Evolutionary conservation across 2,329 filamentous ascomycete species (phyloP).

Genomic region (Hymenoscyphus repandus): DNA sequence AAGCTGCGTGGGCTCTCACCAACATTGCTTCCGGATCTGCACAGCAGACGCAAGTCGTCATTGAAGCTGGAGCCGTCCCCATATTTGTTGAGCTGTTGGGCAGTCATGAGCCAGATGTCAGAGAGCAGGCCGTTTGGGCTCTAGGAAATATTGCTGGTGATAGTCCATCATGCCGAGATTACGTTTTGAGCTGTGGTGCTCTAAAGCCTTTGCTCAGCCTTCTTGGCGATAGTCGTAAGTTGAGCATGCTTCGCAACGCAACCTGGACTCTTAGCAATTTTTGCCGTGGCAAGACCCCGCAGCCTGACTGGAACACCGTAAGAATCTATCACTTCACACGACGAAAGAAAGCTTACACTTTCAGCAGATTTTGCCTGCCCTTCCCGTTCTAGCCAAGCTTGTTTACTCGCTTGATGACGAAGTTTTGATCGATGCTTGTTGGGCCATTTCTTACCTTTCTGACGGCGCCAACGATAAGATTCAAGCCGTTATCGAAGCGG

Average conservation of each 20-base stretch:
- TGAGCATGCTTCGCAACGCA: conserved; percentile 98
- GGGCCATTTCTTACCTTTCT: conserved; percentile 97
- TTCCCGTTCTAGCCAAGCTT: conserved; percentile 92
- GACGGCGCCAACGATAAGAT: conserved; percentile 99
- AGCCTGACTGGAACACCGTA: conserved; percentile 96
- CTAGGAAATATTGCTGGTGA: conserved; percentile 98
- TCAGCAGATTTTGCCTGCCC: conserved; percentile 79
- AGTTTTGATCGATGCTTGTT: conserved; percentile 97
- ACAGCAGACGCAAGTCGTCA: conserved; percentile 96
- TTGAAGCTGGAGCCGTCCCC: conserved; percentile 94
- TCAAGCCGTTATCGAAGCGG: conserved; percentile 96
- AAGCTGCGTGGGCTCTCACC: conserved; percentile 97
- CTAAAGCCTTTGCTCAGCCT: conserved; percentile 84
- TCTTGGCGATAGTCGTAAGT: conserved; percentile 93
- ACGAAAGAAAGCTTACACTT: conserved; percentile 26
- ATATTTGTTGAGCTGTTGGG: conserved; percentile 96
- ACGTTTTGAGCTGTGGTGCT: conserved; percentile 85
- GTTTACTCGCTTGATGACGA: conserved; percentile 98
- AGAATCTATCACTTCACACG: conserved; percentile 32
- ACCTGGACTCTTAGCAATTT: conserved; percentile 99
- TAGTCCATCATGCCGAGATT: conserved; percentile 95
- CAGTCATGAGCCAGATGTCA: conserved; percentile 95
- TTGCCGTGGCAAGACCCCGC: conserved; percentile 97
- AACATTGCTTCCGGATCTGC: conserved; percentile 98
- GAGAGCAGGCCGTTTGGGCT: conserved; percentile 98